phyloP scores from a whole-genome alignment of 2,329 filamentous ascomycete genomes.

The Cladosporium sp. region DNA sequence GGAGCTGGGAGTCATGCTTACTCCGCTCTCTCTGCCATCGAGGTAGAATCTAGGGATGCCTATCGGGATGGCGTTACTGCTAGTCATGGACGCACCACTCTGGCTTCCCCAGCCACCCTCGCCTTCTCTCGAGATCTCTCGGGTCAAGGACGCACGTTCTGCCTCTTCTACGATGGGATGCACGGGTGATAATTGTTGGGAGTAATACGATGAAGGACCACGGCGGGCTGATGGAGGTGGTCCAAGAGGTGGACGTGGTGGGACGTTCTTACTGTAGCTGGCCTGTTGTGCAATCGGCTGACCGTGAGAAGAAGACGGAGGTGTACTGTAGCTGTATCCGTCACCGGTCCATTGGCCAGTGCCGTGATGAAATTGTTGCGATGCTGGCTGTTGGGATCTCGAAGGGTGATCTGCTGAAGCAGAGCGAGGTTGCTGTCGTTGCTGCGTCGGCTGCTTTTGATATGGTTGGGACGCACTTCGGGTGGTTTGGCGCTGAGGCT shows the following conservation, averaged over 20 bases:
- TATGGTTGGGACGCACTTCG: conserved; percentile 12
- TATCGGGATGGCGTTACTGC: conserved; percentile 46
- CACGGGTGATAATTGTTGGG: conserved; percentile 41
- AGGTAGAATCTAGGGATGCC: conserved; percentile 38
- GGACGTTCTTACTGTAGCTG: conserved; percentile 25
- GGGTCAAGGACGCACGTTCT: conserved; percentile 31
- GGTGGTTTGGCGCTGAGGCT: background rate
- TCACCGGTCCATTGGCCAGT: conserved; percentile 29
- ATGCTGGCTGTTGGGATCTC: conserved; percentile 12
- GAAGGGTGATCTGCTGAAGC: conserved; percentile 13
- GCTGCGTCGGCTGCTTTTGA: conserved; percentile 17
- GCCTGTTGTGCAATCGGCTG: conserved; percentile 28
- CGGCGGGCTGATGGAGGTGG: conserved; percentile 46
- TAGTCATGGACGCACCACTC: conserved; percentile 41
- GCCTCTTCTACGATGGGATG: conserved; percentile 48
- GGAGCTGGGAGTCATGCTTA: conserved; percentile 14
- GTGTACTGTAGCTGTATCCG: conserved; percentile 18
- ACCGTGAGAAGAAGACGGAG: conserved; percentile 5
- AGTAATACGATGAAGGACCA: conserved; percentile 48
- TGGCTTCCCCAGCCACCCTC: conserved; percentile 13
- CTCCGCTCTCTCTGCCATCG: conserved; percentile 27
- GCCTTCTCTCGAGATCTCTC: background rate
- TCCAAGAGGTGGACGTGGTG: conserved; percentile 38
- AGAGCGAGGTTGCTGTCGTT: conserved; percentile 15
- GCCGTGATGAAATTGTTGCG: conserved; percentile 25